Evolutionary conservation across 257 asterid genomes (phyloP), one percentile per base, ranked within the genome.

Genomic region (Solanum chilense): DNA sequence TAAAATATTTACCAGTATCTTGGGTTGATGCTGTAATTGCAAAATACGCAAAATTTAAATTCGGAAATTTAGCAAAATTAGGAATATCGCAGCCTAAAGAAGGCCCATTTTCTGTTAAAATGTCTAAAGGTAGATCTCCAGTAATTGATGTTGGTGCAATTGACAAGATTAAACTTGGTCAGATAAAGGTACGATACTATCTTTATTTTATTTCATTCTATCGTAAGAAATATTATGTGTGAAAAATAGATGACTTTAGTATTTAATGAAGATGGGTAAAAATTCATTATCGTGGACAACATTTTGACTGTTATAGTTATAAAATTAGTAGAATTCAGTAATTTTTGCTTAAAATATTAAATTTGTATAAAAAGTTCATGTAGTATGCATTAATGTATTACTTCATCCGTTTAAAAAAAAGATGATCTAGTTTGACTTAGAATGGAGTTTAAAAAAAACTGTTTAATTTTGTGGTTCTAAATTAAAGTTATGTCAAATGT

Each of bases 71-170:
- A 25, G 86, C 88, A 1, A 12, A 44, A 0, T 91, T 87, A 37
- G 98, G 95, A 3, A 62, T 95, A 41, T 10, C 45, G 58, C 91
- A 88, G 83, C 97, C 98, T 1, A 37, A 14, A 6, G 56, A 87
- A 35, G 97, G 97, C 15, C 96, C 98, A 0, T 93, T 94, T 70
- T 41, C 14, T 23, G 45, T 89, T 1, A 93, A 94, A 69, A 21
- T 11, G 16, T 66, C 70, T 27, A 86, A 87, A 1, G 98, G 98
- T 1, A 60, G 91, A 49, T 90, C 95, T 49, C 93, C 96, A 0
- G 91, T 94, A 11, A 88, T 94, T 49, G 98, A 95, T 52, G 95
- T 91, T 41, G 96, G 96, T 25, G 91, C 95, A 5, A 10, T 94
- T 1, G 52, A 41, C 12, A 94, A 91, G 78, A 94, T 95, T 1